A percentile compares a stretch with the other conserved stretches of the same genome.
Evolutionary conservation across 208 protist genomes (phyloP).

Genomic region (Balamuthia mandrillaris): DNA sequence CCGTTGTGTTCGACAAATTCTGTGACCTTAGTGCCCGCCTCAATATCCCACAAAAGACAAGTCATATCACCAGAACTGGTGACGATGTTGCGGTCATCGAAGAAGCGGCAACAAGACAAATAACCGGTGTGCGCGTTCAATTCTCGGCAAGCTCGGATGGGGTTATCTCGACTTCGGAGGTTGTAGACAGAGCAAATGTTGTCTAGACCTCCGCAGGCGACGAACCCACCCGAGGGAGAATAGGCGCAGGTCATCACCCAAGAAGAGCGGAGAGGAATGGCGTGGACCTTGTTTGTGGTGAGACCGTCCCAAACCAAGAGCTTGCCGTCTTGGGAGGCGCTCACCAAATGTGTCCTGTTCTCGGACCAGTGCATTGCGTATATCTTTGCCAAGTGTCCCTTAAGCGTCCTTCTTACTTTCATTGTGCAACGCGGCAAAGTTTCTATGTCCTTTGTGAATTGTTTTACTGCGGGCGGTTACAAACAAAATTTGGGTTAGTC

Average conservation of each 20-base stretch:
- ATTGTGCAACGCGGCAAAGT: slow-evolving; percentile 53
- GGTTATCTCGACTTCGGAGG: slow-evolving; percentile 50
- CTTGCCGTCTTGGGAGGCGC: slow-evolving; percentile 77
- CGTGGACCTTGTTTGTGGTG: slow-evolving; percentile 72
- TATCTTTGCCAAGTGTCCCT: slow-evolving; percentile 78
- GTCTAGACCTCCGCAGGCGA: slow-evolving; percentile 81
- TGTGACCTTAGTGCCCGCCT: slow-evolving; percentile 51
- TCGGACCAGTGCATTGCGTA: slow-evolving; percentile 76
- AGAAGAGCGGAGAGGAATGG: slow-evolving; percentile 69
- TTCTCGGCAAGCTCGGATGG: slow-evolving; percentile 47
- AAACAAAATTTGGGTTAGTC: background rate
- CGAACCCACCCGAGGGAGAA: slow-evolving; percentile 71
- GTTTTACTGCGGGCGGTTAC: slow-evolving; percentile 29
- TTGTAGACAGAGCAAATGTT: slow-evolving; percentile 79
- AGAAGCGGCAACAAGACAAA: slow-evolving; percentile 76
- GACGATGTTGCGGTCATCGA: slow-evolving; percentile 74
- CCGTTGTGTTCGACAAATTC: slow-evolving; percentile 78
- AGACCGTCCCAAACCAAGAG: slow-evolving; percentile 77
- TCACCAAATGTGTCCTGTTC: slow-evolving; percentile 69
- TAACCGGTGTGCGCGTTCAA: slow-evolving; percentile 70
- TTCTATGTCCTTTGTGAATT: slow-evolving; percentile 45
- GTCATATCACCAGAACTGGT: slow-evolving; percentile 72
- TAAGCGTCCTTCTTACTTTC: slow-evolving; percentile 56
- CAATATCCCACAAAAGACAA: slow-evolving; percentile 78
- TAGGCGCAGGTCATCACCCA: slow-evolving; percentile 71